These are phyloP conservation scores for Saccharomycopsis capsularis DNA, from an alignment of 805 yeast genomes.

Conservation along the genomic window DNA sequence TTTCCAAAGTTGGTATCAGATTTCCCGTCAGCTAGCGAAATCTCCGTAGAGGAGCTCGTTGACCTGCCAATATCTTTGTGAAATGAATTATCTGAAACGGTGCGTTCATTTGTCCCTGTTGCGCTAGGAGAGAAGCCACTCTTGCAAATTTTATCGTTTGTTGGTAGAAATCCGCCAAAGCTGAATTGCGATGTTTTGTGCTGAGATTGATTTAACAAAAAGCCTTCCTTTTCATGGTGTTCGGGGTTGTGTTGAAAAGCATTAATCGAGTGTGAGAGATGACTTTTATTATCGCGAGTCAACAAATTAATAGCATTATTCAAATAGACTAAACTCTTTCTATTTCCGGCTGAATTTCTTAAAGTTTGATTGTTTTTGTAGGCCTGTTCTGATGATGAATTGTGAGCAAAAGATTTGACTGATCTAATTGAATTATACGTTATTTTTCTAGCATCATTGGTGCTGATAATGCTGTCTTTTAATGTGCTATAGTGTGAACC, in stretches of 20 bases:
- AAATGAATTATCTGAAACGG: not conserved
- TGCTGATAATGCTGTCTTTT: not conserved
- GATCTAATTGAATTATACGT: conserved; percentile 17
- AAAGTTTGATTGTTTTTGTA: not conserved
- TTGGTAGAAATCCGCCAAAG: not conserved
- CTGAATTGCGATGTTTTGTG: not conserved
- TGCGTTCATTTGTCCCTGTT: conserved; percentile 15
- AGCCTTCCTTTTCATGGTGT: not conserved
- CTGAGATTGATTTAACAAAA: not conserved
- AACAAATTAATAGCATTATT: conserved; percentile 13
- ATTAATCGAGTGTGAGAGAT: not conserved
- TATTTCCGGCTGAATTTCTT: conserved; percentile 5
- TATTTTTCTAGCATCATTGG: not conserved
- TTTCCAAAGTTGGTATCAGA: not conserved
- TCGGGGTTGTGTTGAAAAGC: not conserved
- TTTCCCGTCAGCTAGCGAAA: conserved; percentile 8
- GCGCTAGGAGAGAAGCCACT: too few relatives aligned
- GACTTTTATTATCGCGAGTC: not conserved
- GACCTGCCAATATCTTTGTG: not conserved
- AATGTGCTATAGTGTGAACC: too few relatives aligned
- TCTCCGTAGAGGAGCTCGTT: conserved; percentile 13
- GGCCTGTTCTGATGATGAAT: not conserved
- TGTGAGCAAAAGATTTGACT: conserved; percentile 9
- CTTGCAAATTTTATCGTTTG: too few relatives aligned
- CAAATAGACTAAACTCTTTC: conserved; percentile 13